These are phyloP conservation scores for Eutrema heterophyllum DNA, from an alignment of 345 rosid genomes.

Conservation along the genomic window DNA sequence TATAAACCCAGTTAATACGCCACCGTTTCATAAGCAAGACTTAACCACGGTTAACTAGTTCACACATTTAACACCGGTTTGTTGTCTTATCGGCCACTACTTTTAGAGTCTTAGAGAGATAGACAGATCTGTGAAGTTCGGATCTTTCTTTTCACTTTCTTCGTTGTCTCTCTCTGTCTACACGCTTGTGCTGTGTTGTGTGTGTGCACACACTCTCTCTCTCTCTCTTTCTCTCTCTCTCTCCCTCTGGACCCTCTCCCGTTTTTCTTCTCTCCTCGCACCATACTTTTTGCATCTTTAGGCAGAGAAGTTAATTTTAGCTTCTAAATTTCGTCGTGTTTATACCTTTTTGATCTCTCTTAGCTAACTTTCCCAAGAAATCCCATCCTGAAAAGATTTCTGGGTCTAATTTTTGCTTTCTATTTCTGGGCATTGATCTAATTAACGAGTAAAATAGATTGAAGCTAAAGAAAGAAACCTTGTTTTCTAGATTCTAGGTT, in stretches of 20 bases:
- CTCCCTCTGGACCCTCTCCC: too few relatives aligned
- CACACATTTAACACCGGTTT: slow-evolving; percentile 15
- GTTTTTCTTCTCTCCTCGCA: too few relatives aligned
- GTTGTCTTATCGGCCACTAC: neutral
- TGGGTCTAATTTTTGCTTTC: slow-evolving; percentile 16
- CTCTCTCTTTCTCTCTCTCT: slow-evolving; percentile 3
- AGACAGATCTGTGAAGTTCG: slow-evolving; percentile 29
- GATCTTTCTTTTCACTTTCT: slow-evolving; percentile 32
- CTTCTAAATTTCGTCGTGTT: neutral
- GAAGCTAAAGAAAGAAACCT: neutral
- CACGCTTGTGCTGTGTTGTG: slow-evolving; percentile 27
- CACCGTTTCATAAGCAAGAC: neutral
- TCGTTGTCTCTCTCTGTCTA: slow-evolving; percentile 32
- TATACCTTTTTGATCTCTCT: neutral
- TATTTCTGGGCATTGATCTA: slow-evolving; percentile 30
- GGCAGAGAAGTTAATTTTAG: neutral
- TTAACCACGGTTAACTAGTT: slow-evolving; percentile 14
- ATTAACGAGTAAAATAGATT: neutral
- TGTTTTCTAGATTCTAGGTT: neutral
- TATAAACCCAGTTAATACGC: neutral
- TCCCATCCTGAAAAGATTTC: neutral
- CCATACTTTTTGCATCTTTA: neutral
- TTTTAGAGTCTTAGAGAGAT: slow-evolving; percentile 10
- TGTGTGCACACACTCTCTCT: slow-evolving; percentile 14
- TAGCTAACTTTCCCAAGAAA: neutral